phyloP scores from a whole-genome alignment of 305 asterid genomes.

The Salvia sclarea region DNA sequence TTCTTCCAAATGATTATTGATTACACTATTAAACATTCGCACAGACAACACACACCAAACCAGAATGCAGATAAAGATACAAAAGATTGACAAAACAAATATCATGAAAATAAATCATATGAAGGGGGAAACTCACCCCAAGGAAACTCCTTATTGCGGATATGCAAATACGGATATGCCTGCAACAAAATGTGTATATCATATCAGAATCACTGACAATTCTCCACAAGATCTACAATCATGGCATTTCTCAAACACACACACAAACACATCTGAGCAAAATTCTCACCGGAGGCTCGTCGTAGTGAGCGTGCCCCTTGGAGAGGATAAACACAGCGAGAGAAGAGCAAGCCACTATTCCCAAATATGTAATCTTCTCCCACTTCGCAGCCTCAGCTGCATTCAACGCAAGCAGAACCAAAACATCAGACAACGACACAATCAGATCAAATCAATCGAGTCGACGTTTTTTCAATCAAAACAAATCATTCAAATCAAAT shows the following conservation, averaged over 20 bases:
- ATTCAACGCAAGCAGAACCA: neutral
- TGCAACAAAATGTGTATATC: constrained; percentile 36
- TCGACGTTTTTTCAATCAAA: neutral
- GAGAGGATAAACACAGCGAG: constrained; percentile 54
- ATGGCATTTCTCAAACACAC: neutral
- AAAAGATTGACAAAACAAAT: neutral
- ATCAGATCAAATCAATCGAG: neutral
- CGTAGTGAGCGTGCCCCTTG: constrained; percentile 65
- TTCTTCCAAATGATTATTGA: too few relatives aligned
- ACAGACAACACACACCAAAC: neutral
- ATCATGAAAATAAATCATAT: neutral
- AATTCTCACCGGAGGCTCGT: constrained; percentile 64
- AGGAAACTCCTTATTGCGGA: constrained; percentile 85
- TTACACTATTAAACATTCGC: neutral
- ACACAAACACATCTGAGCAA: neutral
- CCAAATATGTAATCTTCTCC: constrained; percentile 71
- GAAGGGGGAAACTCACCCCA: constrained; percentile 57
- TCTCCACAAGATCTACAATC: constrained; percentile 13
- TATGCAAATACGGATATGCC: constrained; percentile 69
- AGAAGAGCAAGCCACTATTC: constrained; percentile 44
- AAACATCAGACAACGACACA: neutral
- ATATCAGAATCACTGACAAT: constrained; percentile 15
- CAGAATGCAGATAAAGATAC: neutral
- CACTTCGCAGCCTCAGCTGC: constrained; percentile 80
- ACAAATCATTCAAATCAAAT: constrained; percentile 6